Evolutionary conservation across 2,329 filamentous ascomycete genomes (phyloP), one percentile per base, ranked within the genome.

Genomic region (Cadophora sp.): DNA sequence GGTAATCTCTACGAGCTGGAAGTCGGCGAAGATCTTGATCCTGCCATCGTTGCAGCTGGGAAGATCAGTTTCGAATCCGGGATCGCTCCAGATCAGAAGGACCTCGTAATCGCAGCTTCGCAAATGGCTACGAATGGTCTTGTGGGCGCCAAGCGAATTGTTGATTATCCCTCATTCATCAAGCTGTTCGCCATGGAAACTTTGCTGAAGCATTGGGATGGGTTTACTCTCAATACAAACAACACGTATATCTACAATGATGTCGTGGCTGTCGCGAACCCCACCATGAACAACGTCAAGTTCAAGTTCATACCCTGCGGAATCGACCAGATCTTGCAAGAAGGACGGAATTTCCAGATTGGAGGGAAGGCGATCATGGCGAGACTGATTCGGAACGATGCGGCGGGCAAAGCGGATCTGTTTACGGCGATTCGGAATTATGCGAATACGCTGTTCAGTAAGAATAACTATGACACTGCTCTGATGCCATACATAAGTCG

Each of bases 161-260:
- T 64, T 50, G 61, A 64, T 26, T 64, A 64, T 12, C n/a, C n/a
- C 24, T 24, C 48, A 14, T 64, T 64, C 61, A 8, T 64, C 11
- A 55, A 26, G 12, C 22, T 64, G 1, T 64, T 55, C 31, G 61
- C 61, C n/a, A 64, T 64, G 61, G 61, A 64, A 12, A 55, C 50
- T 19, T 14, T 64, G n/a, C 9, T 64, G 29, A 64, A 64, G 61
- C 61, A 64, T n/a, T 26, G 61, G 29, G 61, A 64, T 43, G 61
- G 61, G 3, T 64, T 64, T 22, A 64, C 61, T 1, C 29, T 64
- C 61, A 64, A 64, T n/a, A 64, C 61, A 1, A 64, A 64, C 61
- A 64, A 64, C 48, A 64, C 61, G n/a, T 64, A 64, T 19, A 31
- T 64, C 12, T 64, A 64, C 48, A 64, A 64, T 11, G 61, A 64